phyloP scores from a whole-genome alignment of 1,284 basidiomycete species.

The Puccinia brachypodii region DNA sequence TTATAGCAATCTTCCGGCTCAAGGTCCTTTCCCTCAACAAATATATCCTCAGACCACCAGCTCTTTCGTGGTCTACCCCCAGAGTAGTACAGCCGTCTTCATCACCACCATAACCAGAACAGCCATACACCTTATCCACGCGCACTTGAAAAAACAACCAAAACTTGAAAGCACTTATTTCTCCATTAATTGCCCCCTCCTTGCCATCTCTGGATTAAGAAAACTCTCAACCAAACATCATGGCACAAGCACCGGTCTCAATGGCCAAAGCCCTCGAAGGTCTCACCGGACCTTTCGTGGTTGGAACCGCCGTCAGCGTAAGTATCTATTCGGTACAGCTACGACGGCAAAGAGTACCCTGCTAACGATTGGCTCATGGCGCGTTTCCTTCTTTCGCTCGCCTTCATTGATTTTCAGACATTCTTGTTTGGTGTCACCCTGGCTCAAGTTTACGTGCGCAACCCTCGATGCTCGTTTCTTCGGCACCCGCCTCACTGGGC shows the following conservation, averaged over 20 bases:
- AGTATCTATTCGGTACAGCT: background rate
- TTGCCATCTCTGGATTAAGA: background rate
- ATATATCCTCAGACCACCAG: background rate
- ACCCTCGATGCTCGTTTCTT: background rate
- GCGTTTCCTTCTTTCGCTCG: background rate
- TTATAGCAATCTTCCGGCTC: background rate
- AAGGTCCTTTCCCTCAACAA: background rate
- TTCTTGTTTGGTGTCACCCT: constrained; percentile 35
- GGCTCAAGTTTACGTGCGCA: constrained; percentile 35
- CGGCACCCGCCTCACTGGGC: too few relatives aligned
- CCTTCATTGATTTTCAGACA: constrained; percentile 2
- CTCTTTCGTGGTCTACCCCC: background rate
- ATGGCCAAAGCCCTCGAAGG: constrained; percentile 28
- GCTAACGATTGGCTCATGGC: background rate
- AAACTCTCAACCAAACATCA: background rate
- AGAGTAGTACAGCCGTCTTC: background rate
- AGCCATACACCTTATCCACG: background rate
- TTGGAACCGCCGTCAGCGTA: constrained; percentile 41
- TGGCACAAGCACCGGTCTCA: constrained; percentile 13
- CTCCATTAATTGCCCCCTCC: background rate
- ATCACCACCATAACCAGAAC: background rate
- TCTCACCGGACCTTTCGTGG: constrained; percentile 31
- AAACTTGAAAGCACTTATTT: background rate
- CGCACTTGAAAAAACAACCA: background rate
- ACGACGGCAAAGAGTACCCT: background rate